Percentiles rank a stretch among this genome's conserved stretches.
Evolutionary conservation across 176 grass and related monocot species (phyloP).

Genomic region (Juncus effusus): DNA sequence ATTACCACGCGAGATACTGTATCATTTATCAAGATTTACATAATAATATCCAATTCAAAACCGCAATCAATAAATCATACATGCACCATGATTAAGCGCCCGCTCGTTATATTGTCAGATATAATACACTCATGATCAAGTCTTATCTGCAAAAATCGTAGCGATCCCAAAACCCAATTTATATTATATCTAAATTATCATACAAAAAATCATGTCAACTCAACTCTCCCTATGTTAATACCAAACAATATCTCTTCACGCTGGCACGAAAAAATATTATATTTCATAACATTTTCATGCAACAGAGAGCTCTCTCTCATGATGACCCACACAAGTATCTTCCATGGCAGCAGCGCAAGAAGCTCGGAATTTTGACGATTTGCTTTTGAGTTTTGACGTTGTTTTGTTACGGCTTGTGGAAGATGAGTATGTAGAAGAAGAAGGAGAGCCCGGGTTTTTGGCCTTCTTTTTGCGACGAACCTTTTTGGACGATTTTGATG

Average conservation of each 20-base stretch:
- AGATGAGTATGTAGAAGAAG: not conserved
- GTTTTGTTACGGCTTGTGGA: conserved; percentile 3
- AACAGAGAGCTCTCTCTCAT: not conserved
- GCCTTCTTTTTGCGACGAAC: conserved; percentile 23
- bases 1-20: too few species aligned
- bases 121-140: too few species aligned
- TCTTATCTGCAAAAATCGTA: too few species aligned
- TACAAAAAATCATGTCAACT: conserved; percentile 4
- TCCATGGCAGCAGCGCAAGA: conserved; percentile 11
- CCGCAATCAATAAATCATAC: too few species aligned
- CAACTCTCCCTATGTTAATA: conserved; percentile 26
- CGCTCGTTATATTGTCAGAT: too few species aligned
- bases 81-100: too few species aligned
- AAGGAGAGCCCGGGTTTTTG: conserved; percentile 14
- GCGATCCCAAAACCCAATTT: too few species aligned
- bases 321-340: conserved; percentile 4
- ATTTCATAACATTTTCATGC: conserved; percentile 13
- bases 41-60: too few species aligned
- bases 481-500: conserved; percentile 2
- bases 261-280: not conserved
- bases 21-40: too few species aligned
- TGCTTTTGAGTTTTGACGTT: not conserved
- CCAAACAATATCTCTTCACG: not conserved
- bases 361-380: conserved; percentile 3
- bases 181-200: too few species aligned